These are phyloP conservation scores for Lachnellula subtilissima DNA, from an alignment of 2,329 filamentous ascomycete genomes.

Conservation along the genomic window DNA sequence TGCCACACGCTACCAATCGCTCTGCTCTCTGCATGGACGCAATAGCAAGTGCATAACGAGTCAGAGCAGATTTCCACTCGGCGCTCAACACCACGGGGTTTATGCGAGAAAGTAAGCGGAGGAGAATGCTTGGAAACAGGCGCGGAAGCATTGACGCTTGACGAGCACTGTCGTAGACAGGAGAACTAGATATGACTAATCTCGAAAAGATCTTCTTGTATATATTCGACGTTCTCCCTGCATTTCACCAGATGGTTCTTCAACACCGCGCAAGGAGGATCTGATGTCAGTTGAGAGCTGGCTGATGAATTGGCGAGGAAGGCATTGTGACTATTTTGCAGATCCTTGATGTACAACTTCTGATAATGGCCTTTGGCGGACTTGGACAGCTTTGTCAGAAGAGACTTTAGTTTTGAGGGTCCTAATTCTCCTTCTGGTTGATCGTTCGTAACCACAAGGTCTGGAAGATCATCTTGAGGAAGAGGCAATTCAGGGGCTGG, in stretches of 20 bases:
- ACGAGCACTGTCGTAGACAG: conserved; percentile 34
- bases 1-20: conserved; percentile 33
- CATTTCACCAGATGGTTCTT: conserved; percentile 3
- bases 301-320: conserved; percentile 4
- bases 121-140: conserved; percentile 12
- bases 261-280: background rate
- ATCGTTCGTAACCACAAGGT: background rate
- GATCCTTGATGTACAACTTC: conserved; percentile 8
- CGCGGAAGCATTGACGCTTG: conserved; percentile 14
- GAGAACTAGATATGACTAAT: conserved; percentile 20
- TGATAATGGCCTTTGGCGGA: conserved; percentile 9
- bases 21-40: conserved; percentile 18
- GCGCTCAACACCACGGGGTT: background rate
- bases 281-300: background rate
- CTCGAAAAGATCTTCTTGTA: conserved; percentile 6
- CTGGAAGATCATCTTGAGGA: conserved; percentile 2
- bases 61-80: conserved; percentile 13
- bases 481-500: conserved; percentile 6
- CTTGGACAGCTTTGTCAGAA: conserved; percentile 11
- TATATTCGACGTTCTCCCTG: conserved; percentile 1
- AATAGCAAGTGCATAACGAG: conserved; percentile 17
- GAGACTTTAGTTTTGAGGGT: conserved; percentile 6
- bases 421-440: background rate
- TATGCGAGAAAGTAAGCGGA: conserved; percentile 8
- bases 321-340: conserved; percentile 12